Percentiles rank a stretch among this genome's conserved stretches.
Evolutionary conservation across 108 stramenopile genomes (phyloP).

Genomic region (Mediolabrus comicus): DNA sequence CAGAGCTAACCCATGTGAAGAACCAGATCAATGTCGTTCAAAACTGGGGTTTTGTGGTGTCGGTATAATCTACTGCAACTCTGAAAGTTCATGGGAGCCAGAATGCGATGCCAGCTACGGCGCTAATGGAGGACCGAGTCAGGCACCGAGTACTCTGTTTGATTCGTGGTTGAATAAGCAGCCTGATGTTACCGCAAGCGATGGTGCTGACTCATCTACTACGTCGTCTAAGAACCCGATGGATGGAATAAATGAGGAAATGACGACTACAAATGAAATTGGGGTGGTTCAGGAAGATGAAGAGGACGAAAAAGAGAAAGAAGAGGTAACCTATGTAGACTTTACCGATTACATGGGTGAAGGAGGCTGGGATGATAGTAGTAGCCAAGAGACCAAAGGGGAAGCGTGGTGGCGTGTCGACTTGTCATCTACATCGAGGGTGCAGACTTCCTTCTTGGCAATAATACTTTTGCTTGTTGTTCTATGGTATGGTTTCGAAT

Average conservation of each 20-base stretch:
- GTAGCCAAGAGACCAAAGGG: not conserved
- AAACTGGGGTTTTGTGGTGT: slow-evolving; percentile 1
- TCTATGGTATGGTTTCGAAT: too few relatives aligned
- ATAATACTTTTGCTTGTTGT: not conserved
- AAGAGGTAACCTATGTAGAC: not conserved
- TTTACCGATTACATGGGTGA: not conserved
- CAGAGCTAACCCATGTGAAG: slow-evolving; percentile 10
- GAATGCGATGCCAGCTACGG: slow-evolving; percentile 15
- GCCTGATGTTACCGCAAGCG: not conserved
- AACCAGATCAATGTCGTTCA: slow-evolving; percentile 18
- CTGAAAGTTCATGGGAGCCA: slow-evolving; percentile 24
- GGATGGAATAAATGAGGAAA: too few relatives aligned
- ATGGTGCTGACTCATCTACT: too few relatives aligned
- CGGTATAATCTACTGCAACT: slow-evolving; percentile 27
- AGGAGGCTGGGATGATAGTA: not conserved
- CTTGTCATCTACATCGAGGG: not conserved
- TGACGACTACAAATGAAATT: not conserved
- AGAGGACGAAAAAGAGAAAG: not conserved
- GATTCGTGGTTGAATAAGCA: not conserved
- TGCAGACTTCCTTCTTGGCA: not conserved
- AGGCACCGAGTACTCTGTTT: not conserved
- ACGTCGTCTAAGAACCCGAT: too few relatives aligned
- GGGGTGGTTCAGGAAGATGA: not conserved
- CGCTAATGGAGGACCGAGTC: not conserved
- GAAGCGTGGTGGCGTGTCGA: not conserved